These are phyloP conservation scores for Panus rudis DNA, from an alignment of 768 basidiomycete species.

Conservation along the genomic window DNA sequence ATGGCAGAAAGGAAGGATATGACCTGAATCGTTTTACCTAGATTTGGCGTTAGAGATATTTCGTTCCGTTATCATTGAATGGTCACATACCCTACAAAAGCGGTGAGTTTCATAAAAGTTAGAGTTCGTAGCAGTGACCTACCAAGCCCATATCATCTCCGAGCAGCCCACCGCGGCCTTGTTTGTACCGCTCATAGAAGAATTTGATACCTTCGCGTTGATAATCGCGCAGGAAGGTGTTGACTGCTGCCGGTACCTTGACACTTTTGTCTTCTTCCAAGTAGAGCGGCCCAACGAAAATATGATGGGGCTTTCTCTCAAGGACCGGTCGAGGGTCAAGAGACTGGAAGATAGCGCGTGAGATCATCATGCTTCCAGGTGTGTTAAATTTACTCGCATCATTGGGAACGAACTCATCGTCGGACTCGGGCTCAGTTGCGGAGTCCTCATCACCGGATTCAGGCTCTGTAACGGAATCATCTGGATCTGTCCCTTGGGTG, in stretches of 20 bases:
- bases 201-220: constrained; percentile 84
- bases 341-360: constrained; percentile 21
- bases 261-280: constrained; percentile 42
- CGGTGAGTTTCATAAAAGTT: neutral
- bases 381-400: neutral
- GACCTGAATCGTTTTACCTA: constrained; percentile 94
- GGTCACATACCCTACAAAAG: constrained; percentile 19
- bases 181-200: constrained; percentile 64
- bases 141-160: constrained; percentile 96
- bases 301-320: constrained; percentile 37
- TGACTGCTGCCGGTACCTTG: constrained; percentile 63
- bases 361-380: neutral
- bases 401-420: neutral
- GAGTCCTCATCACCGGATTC: constrained; percentile 2
- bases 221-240: constrained; percentile 83
- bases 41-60: neutral
- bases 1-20: constrained; percentile 86
- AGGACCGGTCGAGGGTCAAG: constrained; percentile 49
- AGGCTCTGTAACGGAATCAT: constrained; percentile 3
- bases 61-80: neutral
- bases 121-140: constrained; percentile 12
- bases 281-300: constrained; percentile 36
- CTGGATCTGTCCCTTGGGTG: neutral
- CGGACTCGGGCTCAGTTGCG: constrained; percentile 7
- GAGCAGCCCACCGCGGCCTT: constrained; percentile 70